Conservation (phyloP, 257 asterid genomes). For the Gentiana straminea region DNA sequence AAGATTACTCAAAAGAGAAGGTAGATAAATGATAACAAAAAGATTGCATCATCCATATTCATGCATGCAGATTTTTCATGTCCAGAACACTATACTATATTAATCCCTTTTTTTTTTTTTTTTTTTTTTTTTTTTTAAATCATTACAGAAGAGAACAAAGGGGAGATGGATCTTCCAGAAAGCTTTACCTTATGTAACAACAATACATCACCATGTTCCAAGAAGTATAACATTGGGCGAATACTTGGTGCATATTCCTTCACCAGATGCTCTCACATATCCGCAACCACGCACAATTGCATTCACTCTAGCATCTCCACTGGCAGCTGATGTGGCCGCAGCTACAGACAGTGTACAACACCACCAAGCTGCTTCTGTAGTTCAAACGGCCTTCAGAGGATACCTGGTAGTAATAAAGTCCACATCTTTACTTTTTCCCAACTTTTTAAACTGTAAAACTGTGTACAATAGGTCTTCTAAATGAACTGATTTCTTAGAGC, state of each 20-base stretch:
- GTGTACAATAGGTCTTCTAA: too few species aligned
- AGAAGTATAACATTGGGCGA: constrained; percentile 9
- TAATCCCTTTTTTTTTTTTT: too few species aligned
- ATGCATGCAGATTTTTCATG: not conserved
- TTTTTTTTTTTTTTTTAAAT: not conserved
- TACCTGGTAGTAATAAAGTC: constrained; percentile 66
- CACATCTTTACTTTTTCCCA: not conserved
- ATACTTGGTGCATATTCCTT: constrained; percentile 9
- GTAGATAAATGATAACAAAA: constrained; percentile 9
- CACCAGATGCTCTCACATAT: constrained; percentile 10
- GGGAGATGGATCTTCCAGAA: constrained; percentile 64
- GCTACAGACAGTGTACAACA: constrained; percentile 31
- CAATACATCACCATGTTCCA: constrained; percentile 40
- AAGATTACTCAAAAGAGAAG: constrained; percentile 43
- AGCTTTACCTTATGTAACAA: constrained; percentile 35
- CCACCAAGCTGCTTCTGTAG: constrained; percentile 38
- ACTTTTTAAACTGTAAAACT: not conserved
- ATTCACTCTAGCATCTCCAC: constrained; percentile 33
- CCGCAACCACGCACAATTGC: constrained; percentile 27
- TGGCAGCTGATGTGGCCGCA: constrained; percentile 44
- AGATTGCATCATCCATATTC: not conserved
- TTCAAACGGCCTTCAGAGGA: constrained; percentile 73
- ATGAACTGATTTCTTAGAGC: too few species aligned
- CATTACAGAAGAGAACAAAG: constrained; percentile 49
- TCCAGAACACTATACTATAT: too few species aligned